These are phyloP conservation scores for Irpex sp. DNA, from an alignment of 1,284 basidiomycete species.

Conservation along the genomic window DNA sequence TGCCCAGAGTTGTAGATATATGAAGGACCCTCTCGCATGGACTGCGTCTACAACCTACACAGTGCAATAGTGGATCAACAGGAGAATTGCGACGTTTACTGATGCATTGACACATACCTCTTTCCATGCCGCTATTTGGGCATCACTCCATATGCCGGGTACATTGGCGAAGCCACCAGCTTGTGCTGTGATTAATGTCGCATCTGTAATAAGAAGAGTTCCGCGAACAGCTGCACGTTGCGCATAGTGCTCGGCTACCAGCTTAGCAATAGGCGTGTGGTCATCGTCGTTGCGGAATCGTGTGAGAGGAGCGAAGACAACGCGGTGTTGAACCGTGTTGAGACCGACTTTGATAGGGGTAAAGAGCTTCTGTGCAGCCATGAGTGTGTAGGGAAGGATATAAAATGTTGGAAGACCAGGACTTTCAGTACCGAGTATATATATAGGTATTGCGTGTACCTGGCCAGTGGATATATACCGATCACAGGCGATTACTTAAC, in stretches of 20 bases:
- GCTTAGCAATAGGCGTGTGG: constrained; percentile 21
- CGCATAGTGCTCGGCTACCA: constrained; percentile 38
- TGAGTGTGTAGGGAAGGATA: too few species aligned
- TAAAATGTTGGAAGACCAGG: too few species aligned
- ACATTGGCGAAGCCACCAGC: constrained; percentile 33
- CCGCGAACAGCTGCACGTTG: constrained; percentile 25
- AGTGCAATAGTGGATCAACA: not conserved
- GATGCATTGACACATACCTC: constrained; percentile 22
- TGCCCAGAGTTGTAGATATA: constrained; percentile 45
- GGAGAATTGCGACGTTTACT: not conserved
- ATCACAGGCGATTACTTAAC: too few species aligned
- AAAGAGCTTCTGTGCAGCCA: too few species aligned
- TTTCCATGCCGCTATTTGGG: constrained; percentile 44
- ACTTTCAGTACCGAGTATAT: too few species aligned
- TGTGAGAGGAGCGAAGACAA: constrained; percentile 46
- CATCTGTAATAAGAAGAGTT: constrained; percentile 45
- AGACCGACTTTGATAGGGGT: too few species aligned
- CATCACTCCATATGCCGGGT: constrained; percentile 40
- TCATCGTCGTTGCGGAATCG: constrained; percentile 27
- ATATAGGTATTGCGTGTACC: too few species aligned
- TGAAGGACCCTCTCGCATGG: constrained; percentile 30
- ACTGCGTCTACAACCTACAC: constrained; percentile 24
- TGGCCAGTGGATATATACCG: too few species aligned
- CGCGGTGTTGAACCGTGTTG: constrained; percentile 31
- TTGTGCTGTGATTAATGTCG: constrained; percentile 33